Evolutionary conservation across 2,329 filamentous ascomycete species (phyloP).

Genomic region (Xylariaceae sp.): DNA sequence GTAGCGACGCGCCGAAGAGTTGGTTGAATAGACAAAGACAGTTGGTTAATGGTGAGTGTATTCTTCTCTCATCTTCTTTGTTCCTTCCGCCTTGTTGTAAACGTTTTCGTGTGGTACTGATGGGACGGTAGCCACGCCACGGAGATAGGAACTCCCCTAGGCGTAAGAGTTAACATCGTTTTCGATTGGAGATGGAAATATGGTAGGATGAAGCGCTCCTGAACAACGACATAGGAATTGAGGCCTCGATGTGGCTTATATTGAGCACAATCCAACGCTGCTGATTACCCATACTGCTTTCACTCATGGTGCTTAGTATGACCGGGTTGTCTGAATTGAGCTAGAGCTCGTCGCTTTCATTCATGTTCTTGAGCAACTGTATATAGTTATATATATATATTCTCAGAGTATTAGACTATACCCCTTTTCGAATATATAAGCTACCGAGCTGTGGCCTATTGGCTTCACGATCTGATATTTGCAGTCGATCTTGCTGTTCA

Average conservation of each 20-base stretch:
- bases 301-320: no score
- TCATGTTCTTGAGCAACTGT: neutral
- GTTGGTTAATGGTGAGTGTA: conserved; percentile 58
- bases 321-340: conserved; percentile 6
- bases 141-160: conserved; percentile 30
- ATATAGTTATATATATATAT: conserved; percentile 6
- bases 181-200: no score
- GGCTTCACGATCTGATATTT: neutral
- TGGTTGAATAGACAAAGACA: conserved; percentile 83
- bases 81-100: neutral
- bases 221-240: no score
- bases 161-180: no score
- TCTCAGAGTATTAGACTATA: conserved; percentile 12
- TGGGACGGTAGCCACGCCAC: conserved; percentile 27
- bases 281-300: no score
- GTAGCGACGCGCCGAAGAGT: conserved; percentile 72
- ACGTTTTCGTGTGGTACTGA: neutral
- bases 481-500: neutral
- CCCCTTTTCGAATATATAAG: conserved; percentile 12
- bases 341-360: neutral
- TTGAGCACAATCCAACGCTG: no score
- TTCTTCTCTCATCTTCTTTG: neutral
- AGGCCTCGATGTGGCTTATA: no score
- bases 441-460: neutral
- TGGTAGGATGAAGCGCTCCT: no score